These are phyloP conservation scores for Eimeria acervulina DNA, from an alignment of 169 alveolate species.

Conservation along the genomic window DNA sequence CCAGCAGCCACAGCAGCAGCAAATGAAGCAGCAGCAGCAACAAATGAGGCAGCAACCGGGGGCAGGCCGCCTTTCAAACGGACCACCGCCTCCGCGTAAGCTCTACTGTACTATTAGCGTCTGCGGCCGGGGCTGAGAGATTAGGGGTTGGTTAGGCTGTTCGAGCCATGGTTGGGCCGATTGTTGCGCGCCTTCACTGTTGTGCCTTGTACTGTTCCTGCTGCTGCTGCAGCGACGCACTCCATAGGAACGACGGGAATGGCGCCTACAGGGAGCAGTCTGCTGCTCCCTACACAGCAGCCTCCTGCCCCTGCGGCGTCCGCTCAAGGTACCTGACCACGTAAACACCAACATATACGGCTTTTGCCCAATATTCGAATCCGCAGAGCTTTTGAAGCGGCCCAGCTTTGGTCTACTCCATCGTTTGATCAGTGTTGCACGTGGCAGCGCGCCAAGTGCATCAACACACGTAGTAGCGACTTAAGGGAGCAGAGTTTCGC, in stretches of 20 bases:
- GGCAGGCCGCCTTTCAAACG: slow-evolving; percentile 2
- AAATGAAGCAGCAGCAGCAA: slow-evolving; percentile 43
- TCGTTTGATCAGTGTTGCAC: background rate
- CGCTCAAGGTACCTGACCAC: background rate
- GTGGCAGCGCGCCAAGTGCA: background rate
- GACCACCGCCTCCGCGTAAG: slow-evolving; percentile 55
- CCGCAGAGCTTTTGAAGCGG: background rate
- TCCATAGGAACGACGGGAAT: background rate
- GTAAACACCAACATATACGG: background rate
- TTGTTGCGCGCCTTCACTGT: background rate
- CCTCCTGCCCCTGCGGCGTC: slow-evolving; percentile 64
- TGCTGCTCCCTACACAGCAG: slow-evolving; percentile 51
- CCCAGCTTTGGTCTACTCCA: background rate
- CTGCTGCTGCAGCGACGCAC: slow-evolving; percentile 34
- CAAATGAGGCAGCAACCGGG: slow-evolving; percentile 53
- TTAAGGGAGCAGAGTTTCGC: background rate
- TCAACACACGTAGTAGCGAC: no score
- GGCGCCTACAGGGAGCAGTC: background rate
- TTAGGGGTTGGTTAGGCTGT: background rate
- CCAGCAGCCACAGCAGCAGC: slow-evolving; percentile 61
- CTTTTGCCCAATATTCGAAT: background rate
- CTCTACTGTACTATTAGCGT: background rate
- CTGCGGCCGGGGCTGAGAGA: background rate
- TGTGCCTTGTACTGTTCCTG: background rate
- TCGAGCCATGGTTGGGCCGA: background rate